phyloP scores from a whole-genome alignment of 129 eudicot species.

The Chrysanthemum makinoi region DNA sequence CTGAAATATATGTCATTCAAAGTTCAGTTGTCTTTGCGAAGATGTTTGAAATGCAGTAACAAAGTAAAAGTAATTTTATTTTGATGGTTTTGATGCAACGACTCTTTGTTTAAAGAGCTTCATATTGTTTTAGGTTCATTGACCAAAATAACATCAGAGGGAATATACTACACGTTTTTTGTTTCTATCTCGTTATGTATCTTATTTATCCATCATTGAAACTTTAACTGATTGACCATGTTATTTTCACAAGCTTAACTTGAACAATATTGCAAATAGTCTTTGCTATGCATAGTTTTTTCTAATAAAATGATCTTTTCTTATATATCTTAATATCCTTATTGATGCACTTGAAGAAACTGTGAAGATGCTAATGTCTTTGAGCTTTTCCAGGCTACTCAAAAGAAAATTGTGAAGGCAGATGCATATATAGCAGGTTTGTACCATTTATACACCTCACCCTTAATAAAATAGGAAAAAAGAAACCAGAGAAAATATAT shows the following conservation, averaged over 20 bases:
- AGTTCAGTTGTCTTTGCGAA: slow-evolving; percentile 4
- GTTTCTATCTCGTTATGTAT: background rate
- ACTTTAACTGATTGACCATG: slow-evolving; percentile 2
- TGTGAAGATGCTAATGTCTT: slow-evolving; percentile 2
- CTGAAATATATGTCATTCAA: background rate
- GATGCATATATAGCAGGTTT: slow-evolving; percentile 98
- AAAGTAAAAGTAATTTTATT: background rate
- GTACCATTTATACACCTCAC: slow-evolving; percentile 10
- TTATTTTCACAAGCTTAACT: slow-evolving; percentile 1
- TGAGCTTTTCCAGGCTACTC: slow-evolving; percentile 71
- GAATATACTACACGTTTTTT: background rate
- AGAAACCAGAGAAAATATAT: background rate
- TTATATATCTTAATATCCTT: slow-evolving; percentile 4
- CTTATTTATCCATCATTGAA: background rate
- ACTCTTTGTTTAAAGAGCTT: slow-evolving; percentile 6
- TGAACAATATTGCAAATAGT: background rate
- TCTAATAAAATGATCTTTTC: background rate
- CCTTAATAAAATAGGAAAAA: background rate
- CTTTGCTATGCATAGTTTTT: background rate
- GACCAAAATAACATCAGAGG: background rate
- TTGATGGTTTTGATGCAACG: background rate
- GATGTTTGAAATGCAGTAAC: slow-evolving; percentile 7
- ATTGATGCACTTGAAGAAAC: background rate
- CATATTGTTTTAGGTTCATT: slow-evolving; percentile 8
- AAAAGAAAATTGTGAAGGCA: slow-evolving; percentile 87